phyloP scores from a whole-genome alignment of 768 basidiomycete genomes.

The Candolleomyces eurysporus region DNA sequence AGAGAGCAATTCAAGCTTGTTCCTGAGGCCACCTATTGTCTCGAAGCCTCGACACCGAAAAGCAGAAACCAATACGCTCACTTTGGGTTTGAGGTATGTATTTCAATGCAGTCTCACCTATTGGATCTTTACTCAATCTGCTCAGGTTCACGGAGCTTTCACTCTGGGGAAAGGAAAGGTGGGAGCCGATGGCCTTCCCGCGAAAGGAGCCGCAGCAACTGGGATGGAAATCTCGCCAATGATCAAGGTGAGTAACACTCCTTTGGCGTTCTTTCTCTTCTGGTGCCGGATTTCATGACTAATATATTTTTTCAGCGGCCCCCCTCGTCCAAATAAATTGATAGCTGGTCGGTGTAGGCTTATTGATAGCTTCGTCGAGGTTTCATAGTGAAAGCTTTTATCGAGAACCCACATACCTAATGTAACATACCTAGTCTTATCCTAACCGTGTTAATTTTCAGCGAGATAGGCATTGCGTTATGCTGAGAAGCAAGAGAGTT shows the following conservation, averaged over 20 bases:
- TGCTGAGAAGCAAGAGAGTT: too few relatives aligned
- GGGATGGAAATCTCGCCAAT: slow-evolving; percentile 22
- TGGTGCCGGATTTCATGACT: too few relatives aligned
- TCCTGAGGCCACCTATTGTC: slow-evolving; percentile 18
- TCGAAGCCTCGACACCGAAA: slow-evolving; percentile 27
- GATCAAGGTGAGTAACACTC: slow-evolving; percentile 20
- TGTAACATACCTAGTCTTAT: too few relatives aligned
- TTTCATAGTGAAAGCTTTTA: too few relatives aligned
- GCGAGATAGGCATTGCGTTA: too few relatives aligned
- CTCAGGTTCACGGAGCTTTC: slow-evolving; percentile 14
- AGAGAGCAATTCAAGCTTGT: slow-evolving; percentile 25
- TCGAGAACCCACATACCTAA: too few relatives aligned
- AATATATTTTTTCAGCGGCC: too few relatives aligned
- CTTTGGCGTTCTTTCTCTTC: too few relatives aligned
- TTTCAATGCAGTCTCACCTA: not conserved
- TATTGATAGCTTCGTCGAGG: too few relatives aligned
- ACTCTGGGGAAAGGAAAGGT: slow-evolving; percentile 20
- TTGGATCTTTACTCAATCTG: not conserved
- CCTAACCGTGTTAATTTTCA: too few relatives aligned
- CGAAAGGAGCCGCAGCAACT: slow-evolving; percentile 15
- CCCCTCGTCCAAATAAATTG: too few relatives aligned
- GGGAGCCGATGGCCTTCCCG: slow-evolving; percentile 14
- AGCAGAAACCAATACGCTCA: slow-evolving; percentile 29
- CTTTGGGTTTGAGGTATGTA: slow-evolving; percentile 27
- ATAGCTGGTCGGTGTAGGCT: too few relatives aligned